A percentile compares a stretch with the other conserved stretches of the same genome.
Conservation (phyloP, 345 rosid species). For the Brassica carinata region DNA sequence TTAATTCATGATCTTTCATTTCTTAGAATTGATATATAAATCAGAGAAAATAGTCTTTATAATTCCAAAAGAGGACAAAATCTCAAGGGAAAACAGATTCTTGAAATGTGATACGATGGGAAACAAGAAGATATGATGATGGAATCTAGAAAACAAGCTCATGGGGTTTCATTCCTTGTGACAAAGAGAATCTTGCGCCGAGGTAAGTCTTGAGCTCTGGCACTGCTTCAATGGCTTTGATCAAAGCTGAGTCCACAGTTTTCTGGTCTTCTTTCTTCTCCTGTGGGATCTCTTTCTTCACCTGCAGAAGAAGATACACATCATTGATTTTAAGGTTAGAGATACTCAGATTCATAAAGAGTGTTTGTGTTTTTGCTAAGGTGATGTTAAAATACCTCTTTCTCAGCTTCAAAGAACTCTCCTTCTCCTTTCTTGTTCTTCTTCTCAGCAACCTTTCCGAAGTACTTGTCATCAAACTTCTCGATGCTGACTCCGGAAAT, state of each 20-base stretch:
- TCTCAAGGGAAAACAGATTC: slow-evolving; percentile 22
- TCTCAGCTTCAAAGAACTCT: slow-evolving; percentile 81
- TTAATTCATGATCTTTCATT: slow-evolving; percentile 1
- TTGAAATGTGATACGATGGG: slow-evolving; percentile 4
- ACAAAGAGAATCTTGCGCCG: slow-evolving; percentile 81
- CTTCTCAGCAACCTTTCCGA: slow-evolving; percentile 70
- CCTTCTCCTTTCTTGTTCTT: slow-evolving; percentile 77
- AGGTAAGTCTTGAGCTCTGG: slow-evolving; percentile 79
- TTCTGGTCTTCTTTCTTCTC: slow-evolving; percentile 90
- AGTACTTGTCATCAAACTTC: slow-evolving; percentile 64
- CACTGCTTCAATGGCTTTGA: slow-evolving; percentile 68
- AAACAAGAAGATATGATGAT: slow-evolving; percentile 6
- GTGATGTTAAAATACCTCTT: slow-evolving; percentile 53
- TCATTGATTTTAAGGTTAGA: too few relatives aligned
- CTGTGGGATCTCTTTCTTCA: slow-evolving; percentile 64
- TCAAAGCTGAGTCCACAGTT: slow-evolving; percentile 56
- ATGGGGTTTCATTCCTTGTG: slow-evolving; percentile 81
- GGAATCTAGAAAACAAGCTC: slow-evolving; percentile 72
- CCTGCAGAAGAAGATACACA: slow-evolving; percentile 38
- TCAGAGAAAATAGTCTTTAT: slow-evolving; percentile 18
- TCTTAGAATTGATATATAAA: slow-evolving; percentile 18
- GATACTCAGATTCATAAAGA: not conserved
- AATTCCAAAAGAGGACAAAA: slow-evolving; percentile 12
- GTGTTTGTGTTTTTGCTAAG: not conserved
- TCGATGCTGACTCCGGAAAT: slow-evolving; percentile 53